A percentile compares a stretch with the other conserved stretches of the same genome.
Evolutionary conservation across 2,329 filamentous ascomycete genomes (phyloP).

Genomic region (Trichoderma sp.): DNA sequence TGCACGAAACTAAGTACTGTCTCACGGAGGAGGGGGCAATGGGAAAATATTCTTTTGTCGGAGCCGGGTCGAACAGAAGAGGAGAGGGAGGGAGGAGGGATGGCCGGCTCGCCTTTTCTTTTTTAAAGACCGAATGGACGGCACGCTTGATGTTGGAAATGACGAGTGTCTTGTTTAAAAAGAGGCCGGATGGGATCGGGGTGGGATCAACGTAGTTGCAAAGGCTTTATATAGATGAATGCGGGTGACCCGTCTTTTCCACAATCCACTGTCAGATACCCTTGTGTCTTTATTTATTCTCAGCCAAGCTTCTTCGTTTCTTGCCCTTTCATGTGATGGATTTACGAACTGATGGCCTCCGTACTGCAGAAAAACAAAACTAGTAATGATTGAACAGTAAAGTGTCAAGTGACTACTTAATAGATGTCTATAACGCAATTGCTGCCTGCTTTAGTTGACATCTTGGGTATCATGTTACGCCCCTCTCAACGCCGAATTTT

Average conservation of each 20-base stretch:
- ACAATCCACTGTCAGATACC: constrained; percentile 18
- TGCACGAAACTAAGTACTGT: constrained; percentile 10
- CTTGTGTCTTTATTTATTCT: constrained; percentile 7
- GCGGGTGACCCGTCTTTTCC: constrained; percentile 21
- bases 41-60: neutral
- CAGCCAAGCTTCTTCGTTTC: neutral
- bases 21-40: neutral
- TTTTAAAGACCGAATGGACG: neutral
- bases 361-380: too few relatives aligned
- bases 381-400: neutral
- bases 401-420: neutral
- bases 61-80: neutral
- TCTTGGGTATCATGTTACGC: constrained; percentile 7
- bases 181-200: neutral
- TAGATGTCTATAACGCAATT: neutral
- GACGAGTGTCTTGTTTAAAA: neutral
- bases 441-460: neutral
- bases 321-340: neutral
- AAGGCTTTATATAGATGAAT: constrained; percentile 17
- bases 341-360: neutral
- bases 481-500: constrained; percentile 9
- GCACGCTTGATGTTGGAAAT: constrained; percentile 6
- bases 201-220: constrained; percentile 6
- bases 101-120: neutral
- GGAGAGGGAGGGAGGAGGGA: neutral